A percentile compares a stretch with the other conserved stretches of the same genome.
Conservation (phyloP, 2,329 filamentous ascomycete species). For the Simplicillium sp. region DNA sequence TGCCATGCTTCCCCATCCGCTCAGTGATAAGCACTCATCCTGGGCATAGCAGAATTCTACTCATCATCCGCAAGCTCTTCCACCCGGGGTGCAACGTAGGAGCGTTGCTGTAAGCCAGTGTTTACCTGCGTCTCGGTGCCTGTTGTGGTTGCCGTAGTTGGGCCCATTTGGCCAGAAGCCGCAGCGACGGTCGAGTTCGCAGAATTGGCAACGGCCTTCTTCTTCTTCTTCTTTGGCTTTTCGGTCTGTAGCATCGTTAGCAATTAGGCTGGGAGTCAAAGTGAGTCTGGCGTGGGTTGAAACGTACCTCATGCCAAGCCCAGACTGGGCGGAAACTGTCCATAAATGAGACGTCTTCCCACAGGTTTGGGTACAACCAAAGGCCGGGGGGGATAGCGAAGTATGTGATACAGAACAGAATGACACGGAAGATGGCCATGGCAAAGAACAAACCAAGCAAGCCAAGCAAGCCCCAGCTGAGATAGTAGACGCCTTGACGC, state of each 20-base stretch:
- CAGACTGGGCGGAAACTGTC: slow-evolving; percentile 93
- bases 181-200: slow-evolving; percentile 38
- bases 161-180: slow-evolving; percentile 41
- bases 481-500: slow-evolving; percentile 91
- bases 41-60: slow-evolving; percentile 13
- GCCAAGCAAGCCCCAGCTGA: slow-evolving; percentile 87
- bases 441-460: slow-evolving; percentile 88
- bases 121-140: slow-evolving; percentile 45
- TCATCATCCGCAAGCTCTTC: slow-evolving; percentile 43
- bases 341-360: slow-evolving; percentile 97
- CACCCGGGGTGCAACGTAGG: slow-evolving; percentile 42
- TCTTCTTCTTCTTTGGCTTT: slow-evolving; percentile 47
- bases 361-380: slow-evolving; percentile 97
- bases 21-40: no score
- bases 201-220: slow-evolving; percentile 26
- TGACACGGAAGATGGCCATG: slow-evolving; percentile 95
- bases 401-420: slow-evolving; percentile 88
- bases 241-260: slow-evolving; percentile 18
- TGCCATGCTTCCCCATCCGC: no score
- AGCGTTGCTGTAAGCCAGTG: slow-evolving; percentile 30
- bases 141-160: slow-evolving; percentile 45
- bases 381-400: slow-evolving; percentile 76
- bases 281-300: not conserved
- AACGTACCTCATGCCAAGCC: slow-evolving; percentile 91
- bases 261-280: not conserved